These are phyloP conservation scores for Tuber brumale DNA, from an alignment of 495 filamentous ascomycete species.

Conservation along the genomic window DNA sequence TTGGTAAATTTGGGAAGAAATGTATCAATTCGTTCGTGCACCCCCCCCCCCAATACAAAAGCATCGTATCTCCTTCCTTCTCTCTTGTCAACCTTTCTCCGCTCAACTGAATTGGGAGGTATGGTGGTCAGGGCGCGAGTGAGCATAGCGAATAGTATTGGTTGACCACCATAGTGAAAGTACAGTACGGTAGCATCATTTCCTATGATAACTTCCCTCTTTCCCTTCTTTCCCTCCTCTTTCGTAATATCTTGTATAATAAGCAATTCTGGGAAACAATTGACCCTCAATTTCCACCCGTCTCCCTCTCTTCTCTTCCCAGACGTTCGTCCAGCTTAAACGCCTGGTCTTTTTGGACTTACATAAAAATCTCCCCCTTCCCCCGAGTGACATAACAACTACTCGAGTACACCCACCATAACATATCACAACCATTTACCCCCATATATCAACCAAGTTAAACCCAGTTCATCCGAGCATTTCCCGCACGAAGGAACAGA, in stretches of 20 bases:
- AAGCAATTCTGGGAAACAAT: constrained; percentile 4
- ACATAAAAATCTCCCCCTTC: constrained; percentile 7
- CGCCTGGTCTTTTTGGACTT: constrained; percentile 27
- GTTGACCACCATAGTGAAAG: not conserved
- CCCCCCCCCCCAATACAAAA: not conserved
- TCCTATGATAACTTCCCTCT: constrained; percentile 7
- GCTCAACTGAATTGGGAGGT: not conserved
- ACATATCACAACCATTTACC: not conserved
- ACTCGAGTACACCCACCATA: not conserved
- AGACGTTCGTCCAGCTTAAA: constrained; percentile 24
- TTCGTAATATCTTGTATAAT: constrained; percentile 1
- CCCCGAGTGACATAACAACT: constrained; percentile 21
- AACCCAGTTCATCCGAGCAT: not conserved
- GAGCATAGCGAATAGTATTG: not conserved
- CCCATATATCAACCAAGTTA: not conserved
- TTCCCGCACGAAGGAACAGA: not conserved
- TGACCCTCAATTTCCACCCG: not conserved
- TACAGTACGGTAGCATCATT: not conserved
- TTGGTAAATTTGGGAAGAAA: not conserved
- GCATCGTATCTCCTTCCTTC: not conserved
- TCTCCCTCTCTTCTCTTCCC: constrained; percentile 14
- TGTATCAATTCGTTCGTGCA: not conserved
- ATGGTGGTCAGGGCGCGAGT: not conserved
- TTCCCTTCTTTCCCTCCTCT: not conserved
- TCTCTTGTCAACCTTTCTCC: not conserved